These are phyloP conservation scores for Petasospora rhodanensis DNA, from an alignment of 1,139 yeast genomes.

Conservation along the genomic window DNA sequence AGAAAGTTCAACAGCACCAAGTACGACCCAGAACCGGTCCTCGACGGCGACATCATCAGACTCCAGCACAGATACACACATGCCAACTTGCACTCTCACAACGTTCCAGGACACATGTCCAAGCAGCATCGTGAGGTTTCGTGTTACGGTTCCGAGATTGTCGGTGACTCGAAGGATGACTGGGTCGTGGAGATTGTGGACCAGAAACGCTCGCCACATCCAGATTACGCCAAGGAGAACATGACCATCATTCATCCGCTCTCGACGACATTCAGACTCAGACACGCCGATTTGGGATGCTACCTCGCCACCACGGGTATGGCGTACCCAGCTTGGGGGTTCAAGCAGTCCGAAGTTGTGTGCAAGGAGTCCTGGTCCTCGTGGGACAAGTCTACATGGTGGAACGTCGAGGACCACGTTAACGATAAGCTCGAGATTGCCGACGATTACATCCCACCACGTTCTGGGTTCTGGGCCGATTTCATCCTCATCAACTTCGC, in stretches of 20 bases:
- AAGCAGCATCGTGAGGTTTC: slow-evolving; percentile 57
- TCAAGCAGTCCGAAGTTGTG: slow-evolving; percentile 73
- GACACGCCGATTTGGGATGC: slow-evolving; percentile 61
- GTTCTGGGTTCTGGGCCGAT: slow-evolving; percentile 65
- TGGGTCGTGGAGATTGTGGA: slow-evolving; percentile 66
- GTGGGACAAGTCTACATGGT: slow-evolving; percentile 68
- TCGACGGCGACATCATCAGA: slow-evolving; percentile 53
- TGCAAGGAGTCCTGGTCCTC: slow-evolving; percentile 50
- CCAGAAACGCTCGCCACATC: slow-evolving; percentile 52
- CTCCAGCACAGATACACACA: slow-evolving; percentile 50
- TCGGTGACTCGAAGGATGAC: slow-evolving; percentile 63
- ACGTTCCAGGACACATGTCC: slow-evolving; percentile 51
- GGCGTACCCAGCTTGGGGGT: slow-evolving; percentile 77
- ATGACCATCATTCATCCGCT: slow-evolving; percentile 54
- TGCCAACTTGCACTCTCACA: slow-evolving; percentile 60
- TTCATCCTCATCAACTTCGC: slow-evolving; percentile 66
- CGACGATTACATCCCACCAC: slow-evolving; percentile 52
- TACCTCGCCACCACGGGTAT: slow-evolving; percentile 70
- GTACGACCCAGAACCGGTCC: slow-evolving; percentile 32
- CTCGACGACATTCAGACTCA: slow-evolving; percentile 63
- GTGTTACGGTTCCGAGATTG: slow-evolving; percentile 54
- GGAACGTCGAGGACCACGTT: slow-evolving; percentile 72
- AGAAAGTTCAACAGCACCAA: slow-evolving; percentile 27
- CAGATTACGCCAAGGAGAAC: slow-evolving; percentile 33
- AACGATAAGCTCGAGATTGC: slow-evolving; percentile 42